phyloP scores from a whole-genome alignment of 2,329 filamentous ascomycete species.

The Aspergillus pseudonomiae region DNA sequence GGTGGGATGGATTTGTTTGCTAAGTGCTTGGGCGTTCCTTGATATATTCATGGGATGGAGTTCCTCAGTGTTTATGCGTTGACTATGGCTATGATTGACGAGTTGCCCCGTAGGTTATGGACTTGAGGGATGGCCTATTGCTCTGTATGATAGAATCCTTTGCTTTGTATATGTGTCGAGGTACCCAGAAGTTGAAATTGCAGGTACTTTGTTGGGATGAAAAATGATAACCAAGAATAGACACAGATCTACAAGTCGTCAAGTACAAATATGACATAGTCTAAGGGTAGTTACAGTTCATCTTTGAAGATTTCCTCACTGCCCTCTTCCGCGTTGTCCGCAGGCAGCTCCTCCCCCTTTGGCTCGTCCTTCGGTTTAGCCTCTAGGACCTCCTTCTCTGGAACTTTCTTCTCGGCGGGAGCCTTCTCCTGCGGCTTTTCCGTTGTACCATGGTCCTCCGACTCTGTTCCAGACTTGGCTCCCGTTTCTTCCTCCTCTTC shows the following conservation, averaged over 20 bases:
- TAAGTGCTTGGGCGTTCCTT: not conserved
- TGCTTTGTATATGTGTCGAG: not conserved
- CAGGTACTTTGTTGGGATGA: no score
- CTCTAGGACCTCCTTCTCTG: conserved; percentile 16
- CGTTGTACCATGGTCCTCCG: conserved; percentile 12
- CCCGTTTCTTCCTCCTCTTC: conserved; percentile 39
- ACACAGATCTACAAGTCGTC: not conserved
- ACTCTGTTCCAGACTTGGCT: conserved; percentile 10
- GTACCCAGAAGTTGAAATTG: not conserved
- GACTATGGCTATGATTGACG: not conserved
- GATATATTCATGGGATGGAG: no score
- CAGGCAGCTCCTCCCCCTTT: conserved; percentile 5
- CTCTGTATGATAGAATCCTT: not conserved
- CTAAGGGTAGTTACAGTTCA: conserved; percentile 31
- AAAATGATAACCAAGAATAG: not conserved
- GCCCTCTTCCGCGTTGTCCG: conserved; percentile 27
- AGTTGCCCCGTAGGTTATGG: not conserved
- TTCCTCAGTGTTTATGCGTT: not conserved
- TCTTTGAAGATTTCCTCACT: conserved; percentile 46
- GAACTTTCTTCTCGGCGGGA: conserved; percentile 18
- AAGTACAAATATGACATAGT: not conserved
- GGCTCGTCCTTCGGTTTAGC: not conserved
- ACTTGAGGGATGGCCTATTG: not conserved
- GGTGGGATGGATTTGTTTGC: not conserved
- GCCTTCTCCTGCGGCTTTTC: not conserved